These are phyloP conservation scores for Sclerotinia borealis DNA, from an alignment of 2,329 filamentous ascomycete genomes.

Conservation along the genomic window DNA sequence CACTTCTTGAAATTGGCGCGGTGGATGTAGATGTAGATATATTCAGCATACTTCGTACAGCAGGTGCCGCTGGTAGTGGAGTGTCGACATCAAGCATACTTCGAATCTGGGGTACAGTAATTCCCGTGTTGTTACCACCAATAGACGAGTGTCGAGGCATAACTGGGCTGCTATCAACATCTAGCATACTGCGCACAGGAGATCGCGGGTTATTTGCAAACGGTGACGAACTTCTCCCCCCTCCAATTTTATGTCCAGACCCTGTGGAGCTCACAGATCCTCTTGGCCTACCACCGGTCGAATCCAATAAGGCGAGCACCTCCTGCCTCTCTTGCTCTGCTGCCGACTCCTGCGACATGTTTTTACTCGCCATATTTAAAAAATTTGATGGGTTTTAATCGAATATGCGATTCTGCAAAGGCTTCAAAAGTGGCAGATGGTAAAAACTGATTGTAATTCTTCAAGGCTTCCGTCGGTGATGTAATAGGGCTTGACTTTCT, in stretches of 20 bases:
- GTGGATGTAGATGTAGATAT: constrained; percentile 34
- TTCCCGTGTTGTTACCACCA: constrained; percentile 8
- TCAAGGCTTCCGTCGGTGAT: neutral
- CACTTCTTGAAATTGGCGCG: constrained; percentile 39
- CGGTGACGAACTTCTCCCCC: constrained; percentile 46
- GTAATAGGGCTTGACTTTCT: neutral
- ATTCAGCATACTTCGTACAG: constrained; percentile 62
- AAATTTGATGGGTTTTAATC: neutral
- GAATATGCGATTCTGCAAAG: neutral
- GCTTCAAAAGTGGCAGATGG: constrained; percentile 1
- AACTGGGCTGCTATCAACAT: constrained; percentile 24
- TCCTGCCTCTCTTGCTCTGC: constrained; percentile 72
- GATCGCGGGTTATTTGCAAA: constrained; percentile 49
- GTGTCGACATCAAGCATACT: constrained; percentile 56
- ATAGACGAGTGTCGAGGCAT: constrained; percentile 11
- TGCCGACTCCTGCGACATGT: constrained; percentile 71
- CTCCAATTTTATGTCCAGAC: constrained; percentile 16
- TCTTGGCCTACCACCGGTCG: constrained; percentile 17
- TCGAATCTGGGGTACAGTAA: constrained; percentile 47
- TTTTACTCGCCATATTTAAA: constrained; percentile 27
- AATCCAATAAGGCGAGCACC: constrained; percentile 62
- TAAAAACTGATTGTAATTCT: neutral
- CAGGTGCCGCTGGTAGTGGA: constrained; percentile 28
- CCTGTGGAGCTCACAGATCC: constrained; percentile 30
- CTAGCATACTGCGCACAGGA: constrained; percentile 58